phyloP scores from a whole-genome alignment of 2,329 filamentous ascomycete species.

The Kalmusia sp. region DNA sequence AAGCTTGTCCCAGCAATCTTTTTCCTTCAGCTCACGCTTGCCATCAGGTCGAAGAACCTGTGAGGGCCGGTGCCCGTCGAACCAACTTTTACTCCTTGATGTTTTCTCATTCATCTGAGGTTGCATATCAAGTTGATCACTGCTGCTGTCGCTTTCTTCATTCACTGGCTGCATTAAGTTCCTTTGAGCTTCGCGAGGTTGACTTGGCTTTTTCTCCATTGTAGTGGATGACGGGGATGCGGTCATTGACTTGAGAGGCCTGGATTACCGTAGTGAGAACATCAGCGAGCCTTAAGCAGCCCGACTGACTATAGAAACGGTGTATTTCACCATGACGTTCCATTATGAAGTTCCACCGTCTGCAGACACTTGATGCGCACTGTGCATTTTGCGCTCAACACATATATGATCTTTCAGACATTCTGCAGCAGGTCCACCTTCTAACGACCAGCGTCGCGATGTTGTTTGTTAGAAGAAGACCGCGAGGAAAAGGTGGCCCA shows the following conservation, averaged over 20 bases:
- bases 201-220: constrained; percentile 4
- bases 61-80: constrained; percentile 14
- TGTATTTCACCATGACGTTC: constrained; percentile 6
- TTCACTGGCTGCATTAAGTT: not conserved
- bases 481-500: not conserved
- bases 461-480: not conserved
- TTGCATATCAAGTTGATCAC: not conserved
- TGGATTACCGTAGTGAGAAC: not conserved
- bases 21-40: constrained; percentile 42
- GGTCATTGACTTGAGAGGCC: not conserved
- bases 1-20: constrained; percentile 55
- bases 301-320: not conserved
- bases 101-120: not conserved
- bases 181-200: not conserved
- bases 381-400: not conserved
- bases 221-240: not conserved
- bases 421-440: not conserved
- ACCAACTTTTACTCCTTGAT: constrained; percentile 6
- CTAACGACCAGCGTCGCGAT: not conserved
- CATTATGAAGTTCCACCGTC: not conserved
- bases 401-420: not conserved
- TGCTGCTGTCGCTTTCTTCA: not conserved
- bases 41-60: constrained; percentile 19
- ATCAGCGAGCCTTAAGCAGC: not conserved
- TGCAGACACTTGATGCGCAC: not conserved